Evolutionary conservation across 75 land plant species (phyloP).

Genomic region (Sequoia sempervirens): DNA sequence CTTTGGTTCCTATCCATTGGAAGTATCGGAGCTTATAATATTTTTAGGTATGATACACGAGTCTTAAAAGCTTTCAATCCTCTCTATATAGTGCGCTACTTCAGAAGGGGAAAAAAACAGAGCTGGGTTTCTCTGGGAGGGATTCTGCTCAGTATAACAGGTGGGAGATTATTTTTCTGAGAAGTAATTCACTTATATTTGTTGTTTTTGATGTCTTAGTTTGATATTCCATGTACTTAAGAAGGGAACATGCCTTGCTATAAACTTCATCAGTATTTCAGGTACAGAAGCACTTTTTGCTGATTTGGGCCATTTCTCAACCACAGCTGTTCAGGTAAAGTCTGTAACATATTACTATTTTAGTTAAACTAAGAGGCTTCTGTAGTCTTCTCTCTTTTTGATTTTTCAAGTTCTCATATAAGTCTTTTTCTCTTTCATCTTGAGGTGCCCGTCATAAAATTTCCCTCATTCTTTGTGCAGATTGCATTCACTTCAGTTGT

Average conservation of each 20-base stretch:
- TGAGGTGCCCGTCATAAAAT: neutral
- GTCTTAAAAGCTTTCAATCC: conserved; percentile 77
- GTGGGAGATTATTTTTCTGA: conserved; percentile 20
- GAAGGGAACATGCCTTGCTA: neutral
- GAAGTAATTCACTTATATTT: neutral
- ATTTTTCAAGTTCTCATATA: neutral
- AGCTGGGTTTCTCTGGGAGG: conserved; percentile 88
- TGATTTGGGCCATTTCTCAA: conserved; percentile 70
- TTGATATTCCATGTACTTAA: neutral
- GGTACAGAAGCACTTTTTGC: conserved; percentile 85
- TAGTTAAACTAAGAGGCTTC: neutral
- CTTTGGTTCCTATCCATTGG: conserved; percentile 81
- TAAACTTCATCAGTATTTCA: conserved; percentile 21
- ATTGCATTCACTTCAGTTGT: conserved; percentile 69
- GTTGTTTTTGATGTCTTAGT: neutral
- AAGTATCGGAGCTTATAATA: conserved; percentile 69
- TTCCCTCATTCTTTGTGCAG: conserved; percentile 33
- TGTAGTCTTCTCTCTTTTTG: neutral
- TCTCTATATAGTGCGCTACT: conserved; percentile 51
- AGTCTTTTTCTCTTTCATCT: neutral
- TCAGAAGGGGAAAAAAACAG: conserved; percentile 38
- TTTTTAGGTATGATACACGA: conserved; percentile 47
- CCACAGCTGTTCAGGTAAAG: conserved; percentile 15
- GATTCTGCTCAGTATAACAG: conserved; percentile 89
- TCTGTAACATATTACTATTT: neutral